Percentiles rank a stretch among this genome's conserved stretches.
These are phyloP conservation scores for Dichomitus squalens DNA, from an alignment of 1,284 basidiomycete species.

Conservation along the genomic window DNA sequence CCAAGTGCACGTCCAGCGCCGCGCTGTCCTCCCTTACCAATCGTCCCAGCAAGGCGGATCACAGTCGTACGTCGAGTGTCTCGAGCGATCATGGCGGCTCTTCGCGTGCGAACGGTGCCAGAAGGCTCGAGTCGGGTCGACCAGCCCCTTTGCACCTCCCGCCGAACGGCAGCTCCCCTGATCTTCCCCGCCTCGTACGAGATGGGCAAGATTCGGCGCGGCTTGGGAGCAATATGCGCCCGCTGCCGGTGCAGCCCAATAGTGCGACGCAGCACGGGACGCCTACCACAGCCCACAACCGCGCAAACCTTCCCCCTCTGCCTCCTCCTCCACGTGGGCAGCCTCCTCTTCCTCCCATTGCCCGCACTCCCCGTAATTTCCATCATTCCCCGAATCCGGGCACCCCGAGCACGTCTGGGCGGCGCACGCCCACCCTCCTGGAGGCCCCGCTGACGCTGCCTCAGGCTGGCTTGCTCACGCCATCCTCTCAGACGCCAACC, in stretches of 20 bases:
- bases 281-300: constrained; percentile 37
- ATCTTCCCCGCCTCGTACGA: constrained; percentile 68
- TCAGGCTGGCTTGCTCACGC: constrained; percentile 51
- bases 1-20: constrained; percentile 45
- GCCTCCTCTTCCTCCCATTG: constrained; percentile 54
- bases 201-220: constrained; percentile 62
- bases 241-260: constrained; percentile 42
- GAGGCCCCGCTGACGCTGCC: constrained; percentile 57
- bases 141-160: constrained; percentile 71
- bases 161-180: constrained; percentile 44
- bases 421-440: constrained; percentile 59
- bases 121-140: constrained; percentile 53
- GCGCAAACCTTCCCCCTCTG: constrained; percentile 60
- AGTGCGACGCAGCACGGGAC: constrained; percentile 34
- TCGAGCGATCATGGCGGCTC: constrained; percentile 24
- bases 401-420: constrained; percentile 37
- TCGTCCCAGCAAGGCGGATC: constrained; percentile 26
- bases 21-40: constrained; percentile 31
- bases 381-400: constrained; percentile 19
- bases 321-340: constrained; percentile 67
- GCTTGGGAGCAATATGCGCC: constrained; percentile 40
- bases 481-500: constrained; percentile 36
- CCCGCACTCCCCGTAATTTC: constrained; percentile 29
- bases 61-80: constrained; percentile 28
- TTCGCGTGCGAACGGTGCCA: constrained; percentile 25